Conservation (phyloP, 1,284 basidiomycete species). For the Testicularia cyperi region DNA sequence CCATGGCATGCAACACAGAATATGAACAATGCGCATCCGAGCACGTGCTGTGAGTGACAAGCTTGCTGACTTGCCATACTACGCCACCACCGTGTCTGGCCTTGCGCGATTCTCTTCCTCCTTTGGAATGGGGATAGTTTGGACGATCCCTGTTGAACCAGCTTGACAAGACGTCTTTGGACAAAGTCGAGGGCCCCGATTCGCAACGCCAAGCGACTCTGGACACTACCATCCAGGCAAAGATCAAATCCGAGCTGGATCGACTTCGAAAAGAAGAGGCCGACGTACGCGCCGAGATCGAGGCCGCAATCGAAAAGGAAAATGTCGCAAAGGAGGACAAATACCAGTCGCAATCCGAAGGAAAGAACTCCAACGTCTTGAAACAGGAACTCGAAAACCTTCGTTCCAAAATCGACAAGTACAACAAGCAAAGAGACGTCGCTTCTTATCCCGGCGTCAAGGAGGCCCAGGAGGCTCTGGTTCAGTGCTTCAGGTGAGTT, state of each 20-base stretch:
- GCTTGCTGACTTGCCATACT: no score
- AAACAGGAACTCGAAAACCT: conserved; percentile 52
- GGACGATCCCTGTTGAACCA: conserved; percentile 41
- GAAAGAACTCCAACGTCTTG: conserved; percentile 48
- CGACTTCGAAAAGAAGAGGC: conserved; percentile 51
- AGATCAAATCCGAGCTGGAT: conserved; percentile 52
- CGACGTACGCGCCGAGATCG: conserved; percentile 50
- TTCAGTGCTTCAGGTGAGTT: conserved; percentile 73
- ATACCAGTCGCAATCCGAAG: conserved; percentile 36
- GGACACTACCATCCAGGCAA: conserved; percentile 49
- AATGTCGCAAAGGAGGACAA: conserved; percentile 47
- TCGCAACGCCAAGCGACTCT: conserved; percentile 41
- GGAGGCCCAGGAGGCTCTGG: conserved; percentile 67
- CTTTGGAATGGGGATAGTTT: conserved; percentile 14
- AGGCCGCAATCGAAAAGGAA: conserved; percentile 55
- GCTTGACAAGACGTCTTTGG: conserved; percentile 37
- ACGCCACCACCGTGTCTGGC: background rate
- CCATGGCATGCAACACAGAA: no score
- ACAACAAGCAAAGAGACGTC: conserved; percentile 67
- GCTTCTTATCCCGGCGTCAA: conserved; percentile 67
- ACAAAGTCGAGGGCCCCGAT: conserved; percentile 31
- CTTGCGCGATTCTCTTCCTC: background rate
- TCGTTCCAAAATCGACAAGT: conserved; percentile 71
- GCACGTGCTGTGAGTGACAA: no score
- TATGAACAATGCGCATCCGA: no score